Base-by-base conservation (phyloP, 2,329 filamentous ascomycete genomes). In the Dactylellina drechsleri region DNA sequence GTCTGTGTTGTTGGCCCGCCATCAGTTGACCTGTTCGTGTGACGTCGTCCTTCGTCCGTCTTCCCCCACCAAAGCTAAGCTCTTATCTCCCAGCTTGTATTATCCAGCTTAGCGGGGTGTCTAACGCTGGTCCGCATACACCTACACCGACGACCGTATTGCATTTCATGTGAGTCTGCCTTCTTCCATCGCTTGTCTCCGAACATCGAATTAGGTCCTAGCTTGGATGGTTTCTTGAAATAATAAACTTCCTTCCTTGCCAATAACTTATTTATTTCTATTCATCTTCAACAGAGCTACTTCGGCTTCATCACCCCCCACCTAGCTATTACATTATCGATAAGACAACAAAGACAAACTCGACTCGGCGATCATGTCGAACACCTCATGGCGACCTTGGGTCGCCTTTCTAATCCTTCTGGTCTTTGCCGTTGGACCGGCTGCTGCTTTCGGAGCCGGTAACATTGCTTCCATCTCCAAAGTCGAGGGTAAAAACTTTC, bases 401-500 rank as follows among this genome's bases (percentile, higher is more conserved):
- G 67, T 61, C 57, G 61, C 67, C 23, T 12, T 77, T 13, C 16
- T 88, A 61, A 81, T 91, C 71, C 80, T 87, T n/a, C 79, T 89
- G 53, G 82, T 87, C 87, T 20, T 83, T 84, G 72, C 72, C 16
- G 59, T 65, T 57, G 59, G 54, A 61, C 85, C 84, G 76, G 87
- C 84, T 1, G 83, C 84, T 20, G 89, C 89, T 2, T 91, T 91
- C 80, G 89, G 89, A 26, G 89, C 89, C 40, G 89, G 89, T 67
- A 91, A 91, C 79, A 91, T 91, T 75, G 89, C 89, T 13, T 78
- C 77, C 2, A 78, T 82, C 61, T 83, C 83, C 15, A 83, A 89
- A 82, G 86, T 90, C 62, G 89, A 91, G 80, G 89, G 89, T 15
- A 84, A 86, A 81, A 91, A 91, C 81, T 91, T 88, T 86, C 86